Conservation (phyloP, 768 basidiomycete genomes). For the Cystofilobasidium bisporidii region DNA sequence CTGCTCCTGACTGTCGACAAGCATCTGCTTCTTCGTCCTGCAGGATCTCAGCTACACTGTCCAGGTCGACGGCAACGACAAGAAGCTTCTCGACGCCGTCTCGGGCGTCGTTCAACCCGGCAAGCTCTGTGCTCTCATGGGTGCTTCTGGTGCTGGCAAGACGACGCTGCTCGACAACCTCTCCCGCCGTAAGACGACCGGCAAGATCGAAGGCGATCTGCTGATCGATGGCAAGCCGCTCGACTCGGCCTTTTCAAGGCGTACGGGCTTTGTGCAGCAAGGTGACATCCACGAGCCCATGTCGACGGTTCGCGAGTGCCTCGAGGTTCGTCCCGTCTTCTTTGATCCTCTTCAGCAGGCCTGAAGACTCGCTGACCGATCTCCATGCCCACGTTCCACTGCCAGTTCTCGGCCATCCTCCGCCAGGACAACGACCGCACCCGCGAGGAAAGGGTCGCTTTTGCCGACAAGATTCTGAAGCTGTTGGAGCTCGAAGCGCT, state of each 20-base stretch:
- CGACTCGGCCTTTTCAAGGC: background rate
- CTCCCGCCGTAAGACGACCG: background rate
- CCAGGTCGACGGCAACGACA: slow-evolving; percentile 8
- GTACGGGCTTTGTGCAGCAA: background rate
- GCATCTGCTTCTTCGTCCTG: no score
- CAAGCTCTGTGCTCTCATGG: slow-evolving; percentile 10
- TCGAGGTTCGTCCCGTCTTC: background rate
- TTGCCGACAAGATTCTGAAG: background rate
- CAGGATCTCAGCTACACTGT: slow-evolving; percentile 5
- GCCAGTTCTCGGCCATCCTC: slow-evolving; percentile 4
- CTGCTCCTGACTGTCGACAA: no score
- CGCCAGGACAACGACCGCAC: background rate
- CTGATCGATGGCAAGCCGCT: background rate
- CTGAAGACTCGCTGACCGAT: no score
- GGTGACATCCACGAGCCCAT: slow-evolving; percentile 16
- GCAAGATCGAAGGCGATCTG: slow-evolving; percentile 3
- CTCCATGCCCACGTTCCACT: background rate
- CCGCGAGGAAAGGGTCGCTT: background rate
- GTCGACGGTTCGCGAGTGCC: slow-evolving; percentile 4
- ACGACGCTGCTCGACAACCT: slow-evolving; percentile 8
- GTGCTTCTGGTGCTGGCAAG: slow-evolving; percentile 8
- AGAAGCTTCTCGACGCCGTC: background rate
- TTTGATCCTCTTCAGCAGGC: background rate
- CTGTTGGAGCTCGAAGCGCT: background rate
- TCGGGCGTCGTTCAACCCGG: background rate